A percentile compares a stretch with the other conserved stretches of the same genome.
Conservation (phyloP, 768 basidiomycete species). For the Rhodocollybia butyracea region DNA sequence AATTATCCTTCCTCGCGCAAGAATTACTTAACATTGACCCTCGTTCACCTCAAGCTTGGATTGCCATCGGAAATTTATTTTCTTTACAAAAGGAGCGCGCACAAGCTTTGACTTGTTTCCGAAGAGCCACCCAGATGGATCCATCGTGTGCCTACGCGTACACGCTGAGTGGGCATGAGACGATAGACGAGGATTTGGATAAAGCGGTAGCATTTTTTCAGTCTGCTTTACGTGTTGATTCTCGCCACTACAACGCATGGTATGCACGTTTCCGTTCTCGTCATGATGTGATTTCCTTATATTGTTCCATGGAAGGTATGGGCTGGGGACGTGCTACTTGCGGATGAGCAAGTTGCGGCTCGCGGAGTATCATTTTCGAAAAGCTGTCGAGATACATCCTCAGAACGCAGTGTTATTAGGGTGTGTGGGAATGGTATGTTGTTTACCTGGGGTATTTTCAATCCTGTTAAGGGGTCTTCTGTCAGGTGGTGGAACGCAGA, state of each 20-base stretch:
- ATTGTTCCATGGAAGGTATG: slow-evolving; percentile 70
- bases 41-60: slow-evolving; percentile 89
- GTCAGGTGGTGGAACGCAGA: slow-evolving; percentile 84
- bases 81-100: slow-evolving; percentile 92
- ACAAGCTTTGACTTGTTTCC: slow-evolving; percentile 92
- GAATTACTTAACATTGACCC: slow-evolving; percentile 84
- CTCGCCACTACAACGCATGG: slow-evolving; percentile 98
- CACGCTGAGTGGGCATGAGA: slow-evolving; percentile 96
- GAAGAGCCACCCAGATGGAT: slow-evolving; percentile 86
- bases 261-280: slow-evolving; percentile 38
- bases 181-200: slow-evolving; percentile 92
- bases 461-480: not conserved
- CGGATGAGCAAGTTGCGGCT: slow-evolving; percentile 89
- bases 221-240: slow-evolving; percentile 85
- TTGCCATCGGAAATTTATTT: slow-evolving; percentile 94
- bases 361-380: slow-evolving; percentile 95
- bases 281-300: slow-evolving; percentile 22
- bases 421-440: slow-evolving; percentile 92
- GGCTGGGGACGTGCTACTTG: slow-evolving; percentile 95
- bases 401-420: slow-evolving; percentile 93
- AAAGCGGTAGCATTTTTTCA: slow-evolving; percentile 91
- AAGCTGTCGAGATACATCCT: slow-evolving; percentile 89
- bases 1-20: slow-evolving; percentile 90
- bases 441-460: not conserved
- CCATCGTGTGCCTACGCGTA: slow-evolving; percentile 92